Conservation (phyloP, 345 rosid genomes). For the Cardiospermum halicacabum region DNA sequence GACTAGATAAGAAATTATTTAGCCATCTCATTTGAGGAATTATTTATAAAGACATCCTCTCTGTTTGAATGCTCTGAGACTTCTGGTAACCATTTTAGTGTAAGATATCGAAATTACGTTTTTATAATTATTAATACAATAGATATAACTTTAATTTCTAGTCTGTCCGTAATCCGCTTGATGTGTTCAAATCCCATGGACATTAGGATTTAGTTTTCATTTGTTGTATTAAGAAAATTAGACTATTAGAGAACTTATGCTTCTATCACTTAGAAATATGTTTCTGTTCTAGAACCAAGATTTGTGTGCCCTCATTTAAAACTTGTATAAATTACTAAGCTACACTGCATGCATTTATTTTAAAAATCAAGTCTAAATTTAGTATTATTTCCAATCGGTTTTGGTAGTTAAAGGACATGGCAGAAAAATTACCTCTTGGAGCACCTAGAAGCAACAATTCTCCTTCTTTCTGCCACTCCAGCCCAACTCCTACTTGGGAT, state of each 20-base stretch:
- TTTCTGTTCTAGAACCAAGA: background rate
- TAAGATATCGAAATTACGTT: too few relatives aligned
- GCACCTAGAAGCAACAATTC: constrained; percentile 28
- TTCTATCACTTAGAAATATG: background rate
- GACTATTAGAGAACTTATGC: background rate
- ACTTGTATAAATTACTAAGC: background rate
- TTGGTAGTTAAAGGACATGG: constrained; percentile 68
- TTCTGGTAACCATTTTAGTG: background rate
- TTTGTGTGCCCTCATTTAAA: background rate
- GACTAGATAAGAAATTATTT: background rate
- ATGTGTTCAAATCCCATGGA: background rate
- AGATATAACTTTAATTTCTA: background rate
- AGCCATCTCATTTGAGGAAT: background rate
- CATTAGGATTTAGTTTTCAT: background rate
- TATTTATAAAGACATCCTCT: background rate
- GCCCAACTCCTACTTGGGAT: constrained; percentile 30
- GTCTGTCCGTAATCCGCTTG: too few relatives aligned
- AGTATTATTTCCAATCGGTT: background rate
- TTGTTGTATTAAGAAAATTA: background rate
- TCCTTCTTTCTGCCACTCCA: constrained; percentile 28
- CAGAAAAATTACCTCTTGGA: constrained; percentile 62
- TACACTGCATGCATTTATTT: background rate
- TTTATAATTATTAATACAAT: background rate
- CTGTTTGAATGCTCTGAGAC: background rate
- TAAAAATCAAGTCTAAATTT: constrained; percentile 1